phyloP scores from a whole-genome alignment of 1,284 basidiomycete genomes.

The Volvariella volvacea region DNA sequence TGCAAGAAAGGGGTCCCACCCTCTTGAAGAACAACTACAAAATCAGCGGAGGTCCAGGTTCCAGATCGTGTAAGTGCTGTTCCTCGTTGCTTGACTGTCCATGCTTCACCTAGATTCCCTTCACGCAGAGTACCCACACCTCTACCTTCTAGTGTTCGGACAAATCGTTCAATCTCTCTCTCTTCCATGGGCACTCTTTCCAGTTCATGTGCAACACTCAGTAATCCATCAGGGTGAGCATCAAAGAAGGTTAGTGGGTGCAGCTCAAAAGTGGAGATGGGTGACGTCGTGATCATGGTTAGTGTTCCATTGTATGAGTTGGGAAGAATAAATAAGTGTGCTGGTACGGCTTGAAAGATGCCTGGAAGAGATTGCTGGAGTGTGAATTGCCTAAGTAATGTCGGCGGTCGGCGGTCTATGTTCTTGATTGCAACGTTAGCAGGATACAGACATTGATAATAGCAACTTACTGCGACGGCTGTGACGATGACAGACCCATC shows the following conservation, averaged over 20 bases:
- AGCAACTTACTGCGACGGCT: conserved; percentile 61
- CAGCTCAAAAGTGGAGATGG: conserved; percentile 51
- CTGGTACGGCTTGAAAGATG: conserved; percentile 37
- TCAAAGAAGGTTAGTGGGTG: conserved; percentile 54
- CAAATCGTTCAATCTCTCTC: conserved; percentile 48
- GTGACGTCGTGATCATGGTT: conserved; percentile 54
- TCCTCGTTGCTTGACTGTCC: conserved; percentile 44
- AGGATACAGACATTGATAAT: conserved; percentile 1
- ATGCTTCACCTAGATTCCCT: conserved; percentile 51
- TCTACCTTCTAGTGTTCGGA: conserved; percentile 69
- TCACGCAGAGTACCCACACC: conserved; percentile 61
- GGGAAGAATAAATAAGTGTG: conserved; percentile 49
- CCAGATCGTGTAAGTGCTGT: conserved; percentile 35
- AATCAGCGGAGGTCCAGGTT: conserved; percentile 49
- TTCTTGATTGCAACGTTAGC: conserved; percentile 43
- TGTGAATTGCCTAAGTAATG: conserved; percentile 71
- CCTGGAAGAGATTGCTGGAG: conserved; percentile 56
- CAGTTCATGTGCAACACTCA: conserved; percentile 28
- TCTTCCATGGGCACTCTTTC: conserved; percentile 40
- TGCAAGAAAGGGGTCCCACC: conserved; percentile 27
- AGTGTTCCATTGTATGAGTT: conserved; percentile 35
- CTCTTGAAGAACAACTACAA: conserved; percentile 58
- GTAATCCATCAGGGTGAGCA: conserved; percentile 46
- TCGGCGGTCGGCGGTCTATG: conserved; percentile 85
- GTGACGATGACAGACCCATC: conserved; percentile 70